These are phyloP conservation scores for Colletotrichum cordylinicola DNA, from an alignment of 2,329 filamentous ascomycete genomes.

Conservation along the genomic window DNA sequence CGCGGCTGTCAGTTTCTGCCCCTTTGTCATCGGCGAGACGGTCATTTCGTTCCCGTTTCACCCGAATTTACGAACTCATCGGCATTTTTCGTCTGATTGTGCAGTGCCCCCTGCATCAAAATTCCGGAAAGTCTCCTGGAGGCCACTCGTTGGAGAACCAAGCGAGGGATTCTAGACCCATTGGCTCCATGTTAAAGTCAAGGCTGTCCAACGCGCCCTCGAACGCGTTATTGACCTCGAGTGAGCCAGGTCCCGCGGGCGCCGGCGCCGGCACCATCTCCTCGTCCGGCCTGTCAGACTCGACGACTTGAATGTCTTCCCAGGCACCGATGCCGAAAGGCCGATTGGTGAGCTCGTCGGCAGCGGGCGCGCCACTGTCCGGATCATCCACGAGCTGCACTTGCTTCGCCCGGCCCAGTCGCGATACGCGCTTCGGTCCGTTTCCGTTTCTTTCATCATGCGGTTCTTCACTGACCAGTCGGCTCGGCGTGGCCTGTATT, in stretches of 20 bases:
- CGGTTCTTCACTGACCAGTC: constrained; percentile 34
- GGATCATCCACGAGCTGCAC: constrained; percentile 18
- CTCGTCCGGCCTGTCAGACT: constrained; percentile 7
- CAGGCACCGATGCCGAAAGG: constrained; percentile 19
- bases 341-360: constrained; percentile 18
- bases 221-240: constrained; percentile 56
- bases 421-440: constrained; percentile 6
- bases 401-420: constrained; percentile 10
- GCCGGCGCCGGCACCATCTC: constrained; percentile 6
- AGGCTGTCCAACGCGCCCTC: constrained; percentile 54
- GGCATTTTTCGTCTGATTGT: background rate
- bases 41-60: background rate
- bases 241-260: constrained; percentile 35
- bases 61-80: background rate
- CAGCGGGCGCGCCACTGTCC: constrained; percentile 6
- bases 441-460: constrained; percentile 2
- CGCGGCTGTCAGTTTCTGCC: background rate
- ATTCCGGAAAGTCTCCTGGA: constrained; percentile 15
- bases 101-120: background rate
- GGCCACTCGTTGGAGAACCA: constrained; percentile 21
- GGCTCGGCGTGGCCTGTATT: constrained; percentile 33
- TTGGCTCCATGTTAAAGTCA: constrained; percentile 50
- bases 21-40: background rate
- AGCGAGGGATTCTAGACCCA: constrained; percentile 40
- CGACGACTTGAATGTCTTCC: constrained; percentile 19